Percentiles rank a stretch among this genome's conserved stretches.
These are phyloP conservation scores for Chlorella sorokiniana DNA, from an alignment of 139 green algal species.

Conservation along the genomic window DNA sequence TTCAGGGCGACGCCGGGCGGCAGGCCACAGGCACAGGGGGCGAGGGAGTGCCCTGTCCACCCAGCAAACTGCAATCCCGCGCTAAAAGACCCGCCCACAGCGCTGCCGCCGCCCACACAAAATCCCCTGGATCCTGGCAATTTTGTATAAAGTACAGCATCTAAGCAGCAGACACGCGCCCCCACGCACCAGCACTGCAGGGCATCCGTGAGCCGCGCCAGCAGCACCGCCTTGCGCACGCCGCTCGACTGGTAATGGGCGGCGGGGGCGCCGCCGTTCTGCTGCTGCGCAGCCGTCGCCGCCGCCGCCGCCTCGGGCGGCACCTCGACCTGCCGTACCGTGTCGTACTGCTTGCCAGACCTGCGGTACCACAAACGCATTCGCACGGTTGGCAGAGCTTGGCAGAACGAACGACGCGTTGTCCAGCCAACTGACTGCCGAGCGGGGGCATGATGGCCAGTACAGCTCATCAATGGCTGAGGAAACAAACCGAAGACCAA, in stretches of 20 bases:
- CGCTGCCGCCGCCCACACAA: no score
- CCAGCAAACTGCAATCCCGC: no score
- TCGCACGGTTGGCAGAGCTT: background rate
- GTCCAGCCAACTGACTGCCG: background rate
- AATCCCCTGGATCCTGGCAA: no score
- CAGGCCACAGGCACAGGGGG: no score
- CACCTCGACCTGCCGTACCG: background rate
- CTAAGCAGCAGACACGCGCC: no score
- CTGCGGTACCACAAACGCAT: constrained; percentile 1
- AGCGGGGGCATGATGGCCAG: no score
- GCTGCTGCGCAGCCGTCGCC: background rate
- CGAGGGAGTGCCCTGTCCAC: no score
- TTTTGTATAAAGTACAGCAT: no score
- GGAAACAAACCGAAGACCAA: background rate
- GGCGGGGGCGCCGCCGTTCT: background rate
- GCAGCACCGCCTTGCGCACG: constrained; percentile 42
- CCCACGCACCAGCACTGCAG: constrained; percentile 29
- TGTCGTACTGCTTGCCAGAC: constrained; percentile 11
- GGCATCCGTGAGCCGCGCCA: constrained; percentile 39
- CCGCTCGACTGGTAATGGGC: constrained; percentile 33
- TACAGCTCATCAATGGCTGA: no score
- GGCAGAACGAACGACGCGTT: background rate
- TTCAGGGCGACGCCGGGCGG: no score
- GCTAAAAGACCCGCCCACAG: no score
- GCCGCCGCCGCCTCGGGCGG: background rate